Conservation (phyloP, 2,329 filamentous ascomycete genomes). For the Tolypocladium capitatum region DNA sequence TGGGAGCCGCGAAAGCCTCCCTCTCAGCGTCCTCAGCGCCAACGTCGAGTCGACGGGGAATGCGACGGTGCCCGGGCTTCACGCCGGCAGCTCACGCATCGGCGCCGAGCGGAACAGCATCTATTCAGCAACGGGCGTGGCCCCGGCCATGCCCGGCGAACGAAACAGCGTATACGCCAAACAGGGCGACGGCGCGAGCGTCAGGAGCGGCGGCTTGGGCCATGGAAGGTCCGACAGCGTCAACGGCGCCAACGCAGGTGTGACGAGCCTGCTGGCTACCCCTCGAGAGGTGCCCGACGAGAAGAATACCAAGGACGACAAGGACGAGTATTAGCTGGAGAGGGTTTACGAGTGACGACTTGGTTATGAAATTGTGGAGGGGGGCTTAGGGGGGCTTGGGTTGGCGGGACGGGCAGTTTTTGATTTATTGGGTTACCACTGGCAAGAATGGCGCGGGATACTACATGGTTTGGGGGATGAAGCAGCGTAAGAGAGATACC, state of each 20-base stretch:
- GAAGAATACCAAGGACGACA: constrained; percentile 17
- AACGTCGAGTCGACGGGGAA: constrained; percentile 43
- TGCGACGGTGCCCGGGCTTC: constrained; percentile 35
- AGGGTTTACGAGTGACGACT: not conserved
- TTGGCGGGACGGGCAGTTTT: not conserved
- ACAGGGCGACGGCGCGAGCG: constrained; percentile 58
- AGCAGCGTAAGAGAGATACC: constrained; percentile 1
- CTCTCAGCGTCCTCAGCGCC: constrained; percentile 63
- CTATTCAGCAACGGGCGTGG: constrained; percentile 62
- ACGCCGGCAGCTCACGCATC: constrained; percentile 32
- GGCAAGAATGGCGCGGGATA: not conserved
- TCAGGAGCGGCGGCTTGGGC: constrained; percentile 63
- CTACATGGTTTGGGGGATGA: not conserved
- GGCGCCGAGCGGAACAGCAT: constrained; percentile 60
- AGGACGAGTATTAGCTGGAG: constrained; percentile 7
- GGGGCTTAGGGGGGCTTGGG: not conserved
- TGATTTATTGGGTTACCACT: not conserved
- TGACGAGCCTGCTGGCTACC: constrained; percentile 50
- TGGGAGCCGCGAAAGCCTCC: constrained; percentile 66
- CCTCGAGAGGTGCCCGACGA: constrained; percentile 31
- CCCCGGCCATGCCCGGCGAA: constrained; percentile 56
- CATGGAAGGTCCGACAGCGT: constrained; percentile 76
- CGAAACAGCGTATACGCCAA: constrained; percentile 70
- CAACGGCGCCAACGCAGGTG: constrained; percentile 55
- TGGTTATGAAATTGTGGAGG: not conserved